Evolutionary conservation across 805 yeast genomes (phyloP).

Genomic region (Tetrapisispora nanseiensis): DNA sequence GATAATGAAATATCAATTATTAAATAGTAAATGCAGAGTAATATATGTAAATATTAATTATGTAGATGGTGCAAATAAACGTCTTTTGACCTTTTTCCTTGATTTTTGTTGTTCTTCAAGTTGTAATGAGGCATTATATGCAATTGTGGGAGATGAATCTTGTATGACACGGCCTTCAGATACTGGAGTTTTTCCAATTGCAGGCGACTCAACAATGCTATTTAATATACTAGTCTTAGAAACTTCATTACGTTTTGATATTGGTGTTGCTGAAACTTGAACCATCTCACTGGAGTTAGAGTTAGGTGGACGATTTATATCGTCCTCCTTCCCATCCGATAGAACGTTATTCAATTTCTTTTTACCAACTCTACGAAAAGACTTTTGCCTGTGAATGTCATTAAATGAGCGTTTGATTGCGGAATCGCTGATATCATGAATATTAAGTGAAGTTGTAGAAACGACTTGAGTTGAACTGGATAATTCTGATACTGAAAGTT

Average conservation of each 20-base stretch:
- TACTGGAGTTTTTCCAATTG: neutral
- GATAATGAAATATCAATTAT: neutral
- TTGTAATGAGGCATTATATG: neutral
- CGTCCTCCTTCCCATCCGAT: no score
- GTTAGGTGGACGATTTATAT: no score
- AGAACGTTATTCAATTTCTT: no score
- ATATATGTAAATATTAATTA: conserved; percentile 2
- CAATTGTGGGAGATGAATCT: neutral
- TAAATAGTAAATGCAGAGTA: neutral
- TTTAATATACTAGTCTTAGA: conserved; percentile 11
- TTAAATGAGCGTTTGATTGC: neutral
- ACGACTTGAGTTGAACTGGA: neutral
- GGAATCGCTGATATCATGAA: neutral
- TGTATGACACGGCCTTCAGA: neutral
- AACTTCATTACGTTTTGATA: conserved; percentile 11
- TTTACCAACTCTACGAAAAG: conserved; percentile 27
- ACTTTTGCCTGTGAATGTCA: conserved; percentile 2
- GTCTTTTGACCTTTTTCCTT: conserved; percentile 26
- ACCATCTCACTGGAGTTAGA: conserved; percentile 1
- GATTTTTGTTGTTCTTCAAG: neutral
- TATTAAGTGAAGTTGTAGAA: conserved; percentile 1
- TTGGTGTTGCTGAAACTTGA: conserved; percentile 28
- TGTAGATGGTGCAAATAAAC: conserved; percentile 29
- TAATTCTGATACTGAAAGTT: conserved; percentile 20
- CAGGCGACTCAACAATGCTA: conserved; percentile 23